Conservation (phyloP, 257 asterid genomes). For the Gentiana dahurica region DNA sequence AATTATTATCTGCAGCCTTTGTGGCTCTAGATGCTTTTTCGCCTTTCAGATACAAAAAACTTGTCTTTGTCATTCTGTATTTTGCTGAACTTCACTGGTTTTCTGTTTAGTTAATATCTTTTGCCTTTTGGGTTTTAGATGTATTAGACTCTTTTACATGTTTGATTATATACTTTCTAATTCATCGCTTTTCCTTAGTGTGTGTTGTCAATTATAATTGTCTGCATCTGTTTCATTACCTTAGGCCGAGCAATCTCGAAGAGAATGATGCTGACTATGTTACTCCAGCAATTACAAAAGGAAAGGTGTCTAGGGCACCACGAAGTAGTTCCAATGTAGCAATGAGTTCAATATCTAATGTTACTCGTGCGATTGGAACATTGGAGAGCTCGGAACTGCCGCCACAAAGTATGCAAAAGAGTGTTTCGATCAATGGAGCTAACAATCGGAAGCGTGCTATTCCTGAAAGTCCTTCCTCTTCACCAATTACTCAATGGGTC, state of each 20-base stretch:
- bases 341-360: constrained; percentile 37
- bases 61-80: constrained; percentile 7
- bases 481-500: constrained; percentile 94
- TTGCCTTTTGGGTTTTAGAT: not conserved
- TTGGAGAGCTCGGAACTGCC: constrained; percentile 86
- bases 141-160: constrained; percentile 1
- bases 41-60: no score
- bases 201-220: constrained; percentile 1
- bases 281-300: constrained; percentile 49
- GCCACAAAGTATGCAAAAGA: constrained; percentile 37
- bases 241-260: constrained; percentile 75
- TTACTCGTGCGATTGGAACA: constrained; percentile 50
- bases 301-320: constrained; percentile 90
- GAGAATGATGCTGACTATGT: constrained; percentile 40
- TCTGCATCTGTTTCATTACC: constrained; percentile 14
- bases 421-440: constrained; percentile 44
- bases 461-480: constrained; percentile 75
- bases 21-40: no score
- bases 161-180: not conserved
- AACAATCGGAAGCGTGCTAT: constrained; percentile 73
- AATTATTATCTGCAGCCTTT: no score
- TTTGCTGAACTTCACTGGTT: constrained; percentile 7
- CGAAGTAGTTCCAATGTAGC: constrained; percentile 41
- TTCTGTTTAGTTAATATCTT: constrained; percentile 5
- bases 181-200: not conserved